phyloP scores from a whole-genome alignment of 441 rosid genomes.

The Gossypium davidsonii region DNA sequence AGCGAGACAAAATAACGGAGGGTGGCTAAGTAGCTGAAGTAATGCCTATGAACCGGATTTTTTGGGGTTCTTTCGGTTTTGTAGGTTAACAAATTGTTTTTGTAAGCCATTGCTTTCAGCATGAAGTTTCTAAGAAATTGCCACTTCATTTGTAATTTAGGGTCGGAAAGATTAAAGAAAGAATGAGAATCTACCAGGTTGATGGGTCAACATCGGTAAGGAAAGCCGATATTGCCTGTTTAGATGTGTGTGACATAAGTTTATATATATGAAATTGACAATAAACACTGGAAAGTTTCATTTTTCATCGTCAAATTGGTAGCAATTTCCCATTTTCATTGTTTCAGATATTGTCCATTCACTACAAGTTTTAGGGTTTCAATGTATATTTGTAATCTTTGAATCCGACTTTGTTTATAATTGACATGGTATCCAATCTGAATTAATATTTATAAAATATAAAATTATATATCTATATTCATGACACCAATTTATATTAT shows the following conservation, averaged over 20 bases:
- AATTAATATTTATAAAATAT: too few species aligned
- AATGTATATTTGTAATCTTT: slow-evolving; percentile 19
- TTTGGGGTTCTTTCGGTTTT: neutral
- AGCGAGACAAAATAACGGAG: neutral
- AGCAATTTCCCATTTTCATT: neutral
- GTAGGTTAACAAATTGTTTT: neutral
- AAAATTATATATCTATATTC: too few species aligned
- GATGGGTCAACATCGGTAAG: neutral
- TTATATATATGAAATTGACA: neutral
- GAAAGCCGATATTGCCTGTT: neutral
- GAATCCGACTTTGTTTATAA: too few species aligned
- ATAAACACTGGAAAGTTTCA: neutral
- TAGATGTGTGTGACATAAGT: neutral
- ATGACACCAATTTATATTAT: too few species aligned
- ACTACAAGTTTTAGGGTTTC: neutral
- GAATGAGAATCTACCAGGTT: neutral
- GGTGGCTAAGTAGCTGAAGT: neutral
- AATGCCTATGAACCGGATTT: slow-evolving; percentile 29
- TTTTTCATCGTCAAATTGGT: neutral
- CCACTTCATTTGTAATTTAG: neutral
- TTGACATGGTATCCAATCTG: too few species aligned
- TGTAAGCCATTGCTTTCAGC: neutral
- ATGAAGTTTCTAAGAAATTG: neutral
- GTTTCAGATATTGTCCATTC: neutral
- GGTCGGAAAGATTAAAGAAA: neutral